Evolutionary conservation across 1,139 yeast genomes (phyloP), one percentile per base, ranked within the genome.

Genomic region (Ogataea hybrid): DNA sequence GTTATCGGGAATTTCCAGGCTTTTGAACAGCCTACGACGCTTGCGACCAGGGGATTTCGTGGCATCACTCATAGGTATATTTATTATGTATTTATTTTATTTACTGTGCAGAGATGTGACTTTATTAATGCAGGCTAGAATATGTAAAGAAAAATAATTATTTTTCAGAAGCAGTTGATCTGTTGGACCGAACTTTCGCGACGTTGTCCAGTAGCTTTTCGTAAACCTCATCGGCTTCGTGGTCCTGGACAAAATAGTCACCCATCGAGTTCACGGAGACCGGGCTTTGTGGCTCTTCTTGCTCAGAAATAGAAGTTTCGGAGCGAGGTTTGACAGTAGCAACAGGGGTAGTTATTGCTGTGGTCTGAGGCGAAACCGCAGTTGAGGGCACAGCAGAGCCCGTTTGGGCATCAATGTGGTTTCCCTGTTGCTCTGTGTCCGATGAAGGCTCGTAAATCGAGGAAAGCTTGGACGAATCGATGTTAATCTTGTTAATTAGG

Each of bases 121-220:
- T 16, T 30, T 22, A 17, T 15, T 31, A 31, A 18, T 21, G 20
- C 22, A 37, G 15, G 35, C 40, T 29, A 31, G 6, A 17, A 18
- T 18, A 16, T 37, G 22, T 27, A 29, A 18, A 29, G 28, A 28
- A 22, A 22, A 9, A 32, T 6, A 9, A 18, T 33, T 27, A 33
- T 25, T 39, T 39, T 15, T 44, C 48, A 8, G 48, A 47, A 17
- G 17, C 36, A 32, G 33, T 43, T 1, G 52, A 48, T 16, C 63
- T 64, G 52, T 69, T 73, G n/a, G 82, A 75, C 52, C 88, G 68
- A 14, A 79, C 86, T 44, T 79, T 66, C 36, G 81, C 79, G 5
- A 84, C 79, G 53, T 81, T 82, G 51, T 83, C 81, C 53, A 84
- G 65, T 38, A 84, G 64, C 56, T 79, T 81, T 49, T 84, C 90